Conservation (phyloP, 768 basidiomycete species). For the Tricholoma saponaceum region DNA sequence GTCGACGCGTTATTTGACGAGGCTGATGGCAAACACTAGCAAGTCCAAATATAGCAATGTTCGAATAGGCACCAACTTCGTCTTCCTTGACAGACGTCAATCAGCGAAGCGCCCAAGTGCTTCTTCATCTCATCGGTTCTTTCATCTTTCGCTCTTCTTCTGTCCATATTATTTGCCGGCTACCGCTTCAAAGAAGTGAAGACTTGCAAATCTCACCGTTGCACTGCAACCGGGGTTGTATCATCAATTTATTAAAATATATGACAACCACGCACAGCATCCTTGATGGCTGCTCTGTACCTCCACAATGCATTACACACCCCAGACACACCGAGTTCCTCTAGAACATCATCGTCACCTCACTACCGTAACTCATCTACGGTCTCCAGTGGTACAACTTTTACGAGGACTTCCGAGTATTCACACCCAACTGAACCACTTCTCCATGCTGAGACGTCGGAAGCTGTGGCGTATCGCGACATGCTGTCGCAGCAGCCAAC, state of each 20-base stretch:
- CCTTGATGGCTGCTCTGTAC: constrained; percentile 54
- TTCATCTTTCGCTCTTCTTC: background rate
- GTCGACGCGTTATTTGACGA: constrained; percentile 11
- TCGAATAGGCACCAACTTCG: constrained; percentile 4
- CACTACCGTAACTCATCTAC: constrained; percentile 42
- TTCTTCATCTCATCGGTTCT: background rate
- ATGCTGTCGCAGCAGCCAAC: constrained; percentile 27
- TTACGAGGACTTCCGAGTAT: constrained; percentile 31
- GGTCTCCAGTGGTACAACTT: constrained; percentile 33
- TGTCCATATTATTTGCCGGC: background rate
- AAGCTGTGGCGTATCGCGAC: constrained; percentile 28
- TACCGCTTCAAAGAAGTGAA: background rate
- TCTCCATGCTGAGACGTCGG: constrained; percentile 26
- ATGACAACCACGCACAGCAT: constrained; percentile 1
- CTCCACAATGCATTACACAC: constrained; percentile 52
- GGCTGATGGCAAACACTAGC: constrained; percentile 8
- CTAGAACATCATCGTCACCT: constrained; percentile 28
- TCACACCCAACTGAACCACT: constrained; percentile 44
- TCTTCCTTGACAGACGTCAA: constrained; percentile 8
- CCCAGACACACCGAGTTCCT: constrained; percentile 26
- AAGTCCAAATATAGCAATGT: constrained; percentile 10
- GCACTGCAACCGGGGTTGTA: background rate
- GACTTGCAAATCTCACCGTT: background rate
- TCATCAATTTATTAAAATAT: background rate
- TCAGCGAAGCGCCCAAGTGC: background rate